Base-by-base conservation (phyloP, 768 basidiomycete genomes). In the Mycena amicta region DNA sequence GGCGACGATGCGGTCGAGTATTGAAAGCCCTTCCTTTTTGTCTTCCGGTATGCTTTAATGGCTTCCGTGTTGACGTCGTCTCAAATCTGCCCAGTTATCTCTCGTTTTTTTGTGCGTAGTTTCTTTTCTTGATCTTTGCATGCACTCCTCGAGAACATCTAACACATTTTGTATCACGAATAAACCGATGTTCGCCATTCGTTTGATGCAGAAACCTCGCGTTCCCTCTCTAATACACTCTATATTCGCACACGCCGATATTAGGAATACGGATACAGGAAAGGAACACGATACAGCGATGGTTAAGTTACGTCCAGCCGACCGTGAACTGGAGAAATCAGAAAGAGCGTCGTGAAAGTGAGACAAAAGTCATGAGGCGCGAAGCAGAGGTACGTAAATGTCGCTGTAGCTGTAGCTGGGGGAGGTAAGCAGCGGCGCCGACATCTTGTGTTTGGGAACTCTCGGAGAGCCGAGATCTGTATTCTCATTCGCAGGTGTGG, bases 1-100 rank as follows among this genome's bases (percentile, higher is more conserved):
- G 90, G 89, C 62, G 90, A 91, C 61, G 90, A 91, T 68, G 90
- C 88, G 12, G 88, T 92, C 45, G 90, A 92, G 74, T 92, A 91
- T 75, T 90, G n/a, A 49, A 31, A 49, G 29, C 20, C 25, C 45
- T 64, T 56, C 66, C 53, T 60, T 69, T 52, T n/a, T 8, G 20
- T 50, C 58, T 60, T 47, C 22, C 23, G 49, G 62, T 64, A 53
- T 37, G 59, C 51, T 20, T 37, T 30, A 20, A 22, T 12, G 15
- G 3, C 27, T 39, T 25, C 8, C 5, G n/a, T 4, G 26, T 5
- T 5, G 5, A 27, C 18, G 22, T 51, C 27, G 18, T 22, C 18
- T 15, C 50, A 59, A 28, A 13, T n/a, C 20, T 16, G 12, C 4
- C 50, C 57, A 57, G 47, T 49, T 60, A 52, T 54, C 45, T 30